phyloP scores from a whole-genome alignment of 169 alveolate species.

The Perkinsus marinus region DNA sequence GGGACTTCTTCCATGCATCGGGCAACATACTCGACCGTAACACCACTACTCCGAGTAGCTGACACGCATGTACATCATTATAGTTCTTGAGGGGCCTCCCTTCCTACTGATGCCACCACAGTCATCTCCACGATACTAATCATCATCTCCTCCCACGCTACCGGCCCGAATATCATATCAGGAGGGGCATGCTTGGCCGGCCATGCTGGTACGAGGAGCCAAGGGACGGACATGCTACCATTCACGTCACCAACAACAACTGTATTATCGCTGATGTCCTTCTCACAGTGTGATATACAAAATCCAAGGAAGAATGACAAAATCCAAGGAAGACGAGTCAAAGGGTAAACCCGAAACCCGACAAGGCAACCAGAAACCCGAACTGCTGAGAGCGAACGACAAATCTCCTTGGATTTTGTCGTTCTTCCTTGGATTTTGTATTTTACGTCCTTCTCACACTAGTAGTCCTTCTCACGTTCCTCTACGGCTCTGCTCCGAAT shows the following conservation, averaged over 20 bases:
- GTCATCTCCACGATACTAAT: not conserved
- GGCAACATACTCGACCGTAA: not conserved
- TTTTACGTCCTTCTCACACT: no score
- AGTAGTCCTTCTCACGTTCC: no score
- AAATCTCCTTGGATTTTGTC: no score
- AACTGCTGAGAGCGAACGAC: no score
- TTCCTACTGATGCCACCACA: not conserved
- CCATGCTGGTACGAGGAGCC: not conserved
- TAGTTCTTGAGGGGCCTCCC: not conserved
- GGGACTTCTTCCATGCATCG: not conserved
- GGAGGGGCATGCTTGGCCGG: not conserved
- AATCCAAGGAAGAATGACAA: no score
- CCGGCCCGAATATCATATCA: not conserved
- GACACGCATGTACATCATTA: not conserved
- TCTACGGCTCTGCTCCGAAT: not conserved
- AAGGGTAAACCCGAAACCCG: no score
- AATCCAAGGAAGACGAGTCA: no score
- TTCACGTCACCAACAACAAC: no score
- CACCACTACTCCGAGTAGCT: not conserved
- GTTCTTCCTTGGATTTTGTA: no score
- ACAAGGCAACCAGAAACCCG: no score
- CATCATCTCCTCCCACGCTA: not conserved
- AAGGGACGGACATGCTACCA: not conserved
- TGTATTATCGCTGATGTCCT: no score
- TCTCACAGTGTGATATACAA: no score